phyloP scores from a whole-genome alignment of 2,329 filamentous ascomycete genomes.

The Pyrenophora teres region DNA sequence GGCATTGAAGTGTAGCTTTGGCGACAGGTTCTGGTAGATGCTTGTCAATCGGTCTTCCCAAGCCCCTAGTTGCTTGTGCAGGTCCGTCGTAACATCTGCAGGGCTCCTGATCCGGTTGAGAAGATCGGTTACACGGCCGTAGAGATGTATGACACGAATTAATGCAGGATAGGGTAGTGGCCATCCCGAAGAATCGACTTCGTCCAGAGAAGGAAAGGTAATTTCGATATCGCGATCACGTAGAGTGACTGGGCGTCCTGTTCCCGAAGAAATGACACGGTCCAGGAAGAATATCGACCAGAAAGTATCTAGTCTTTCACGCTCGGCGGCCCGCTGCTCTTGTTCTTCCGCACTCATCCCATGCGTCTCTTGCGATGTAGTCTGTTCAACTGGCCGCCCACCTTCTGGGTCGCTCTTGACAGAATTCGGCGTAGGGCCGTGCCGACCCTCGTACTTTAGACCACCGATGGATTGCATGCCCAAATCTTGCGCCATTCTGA shows the following conservation, averaged over 20 bases:
- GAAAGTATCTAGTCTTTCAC: slow-evolving; percentile 83
- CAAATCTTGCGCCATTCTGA: slow-evolving; percentile 79
- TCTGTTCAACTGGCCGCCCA: slow-evolving; percentile 51
- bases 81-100: slow-evolving; percentile 75
- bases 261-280: slow-evolving; percentile 84
- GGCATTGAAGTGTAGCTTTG: slow-evolving; percentile 79
- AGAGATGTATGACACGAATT: slow-evolving; percentile 82
- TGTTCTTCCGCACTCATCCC: slow-evolving; percentile 39
- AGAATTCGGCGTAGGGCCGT: slow-evolving; percentile 61
- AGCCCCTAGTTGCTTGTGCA: slow-evolving; percentile 70
- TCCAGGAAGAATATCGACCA: slow-evolving; percentile 91
- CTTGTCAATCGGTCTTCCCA: slow-evolving; percentile 81
- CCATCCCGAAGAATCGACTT: slow-evolving; percentile 65
- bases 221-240: slow-evolving; percentile 85
- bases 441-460: slow-evolving; percentile 62
- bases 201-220: slow-evolving; percentile 64
- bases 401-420: slow-evolving; percentile 50
- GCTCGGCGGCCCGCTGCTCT: slow-evolving; percentile 71
- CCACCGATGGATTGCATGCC: slow-evolving; percentile 83
- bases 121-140: slow-evolving; percentile 81
- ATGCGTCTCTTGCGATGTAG: slow-evolving; percentile 53
- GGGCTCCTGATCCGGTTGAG: slow-evolving; percentile 79
- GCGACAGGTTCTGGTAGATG: slow-evolving; percentile 75
- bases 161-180: slow-evolving; percentile 80
- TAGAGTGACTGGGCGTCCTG: slow-evolving; percentile 80